Base-by-base conservation (phyloP, 139 green algal genomes). In the Zygnema circumcarinatum region DNA sequence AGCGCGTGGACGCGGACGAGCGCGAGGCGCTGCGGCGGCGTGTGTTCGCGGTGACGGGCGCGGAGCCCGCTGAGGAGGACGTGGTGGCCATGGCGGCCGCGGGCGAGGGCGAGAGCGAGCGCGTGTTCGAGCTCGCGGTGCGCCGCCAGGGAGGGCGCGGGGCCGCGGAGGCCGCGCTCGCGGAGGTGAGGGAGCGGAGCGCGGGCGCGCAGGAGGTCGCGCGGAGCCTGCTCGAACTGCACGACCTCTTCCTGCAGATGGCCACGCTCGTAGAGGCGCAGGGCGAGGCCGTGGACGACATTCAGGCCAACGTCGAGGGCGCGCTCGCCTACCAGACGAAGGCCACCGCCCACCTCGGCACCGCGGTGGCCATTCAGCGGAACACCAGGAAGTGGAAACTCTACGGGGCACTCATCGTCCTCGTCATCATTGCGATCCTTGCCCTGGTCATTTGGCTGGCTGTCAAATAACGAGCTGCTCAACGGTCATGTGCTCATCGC, bases 191-290 rank as follows among this genome's bases (percentile, higher is more conserved):
- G 7, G 82, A 83, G 67, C 67, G 96, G 7, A 93, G 95, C 38
- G 90, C 91, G 73, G 88, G 68, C 42, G 90, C 83, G 40, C 74
- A 67, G 87, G 94, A 95, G 42, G 86, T 97, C 68, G 92, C 95
- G 90, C 85, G 91, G 74, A 93, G 76, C 39, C 89, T 97, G 82
- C 78, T 95, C 74, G 94, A 97, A 90, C 93, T 97, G 79, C 93
- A 96, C 88, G 33, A 83, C 32, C 95, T 98, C 39, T 98, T 98
- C 75, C 89, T 98, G 85, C 96, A 98, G 90, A 98, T 98, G 96
- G 96, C 96, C 20, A 95, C 97, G 69, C 93, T 98, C 78, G 94
- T 96, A 80, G 94, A 96, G 84, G 92, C 94, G 47, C 96, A 98
- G 92, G 96, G 96, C 0, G 95, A 97, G 90, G 94, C 95, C 93